A percentile compares a stretch with the other conserved stretches of the same genome.
Evolutionary conservation across 2,329 filamentous ascomycete genomes (phyloP).

Genomic region (Calonectria multiphialidica): DNA sequence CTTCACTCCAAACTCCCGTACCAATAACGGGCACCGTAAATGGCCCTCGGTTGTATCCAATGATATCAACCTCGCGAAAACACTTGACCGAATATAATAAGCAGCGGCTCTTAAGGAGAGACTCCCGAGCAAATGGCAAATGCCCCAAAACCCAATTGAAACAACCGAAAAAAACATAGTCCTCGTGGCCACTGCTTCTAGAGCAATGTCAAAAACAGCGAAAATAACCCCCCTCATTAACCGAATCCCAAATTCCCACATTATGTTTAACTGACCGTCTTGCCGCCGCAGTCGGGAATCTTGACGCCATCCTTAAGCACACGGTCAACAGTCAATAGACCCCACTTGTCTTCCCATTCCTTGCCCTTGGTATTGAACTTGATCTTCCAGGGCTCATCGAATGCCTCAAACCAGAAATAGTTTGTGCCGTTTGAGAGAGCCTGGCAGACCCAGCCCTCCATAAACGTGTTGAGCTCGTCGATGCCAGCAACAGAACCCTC

Average conservation of each 20-base stretch:
- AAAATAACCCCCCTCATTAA: neutral
- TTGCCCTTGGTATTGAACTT: conserved; percentile 75
- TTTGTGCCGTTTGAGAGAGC: conserved; percentile 85
- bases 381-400: conserved; percentile 96
- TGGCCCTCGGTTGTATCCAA: conserved; percentile 18
- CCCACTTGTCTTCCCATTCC: conserved; percentile 97
- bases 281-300: conserved; percentile 89
- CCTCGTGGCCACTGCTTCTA: neutral
- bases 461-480: conserved; percentile 85
- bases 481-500: conserved; percentile 82
- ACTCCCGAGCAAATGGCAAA: neutral
- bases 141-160: conserved; percentile 3
- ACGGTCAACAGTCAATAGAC: conserved; percentile 86
- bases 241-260: neutral
- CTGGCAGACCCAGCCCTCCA: conserved; percentile 87
- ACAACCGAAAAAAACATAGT: neutral
- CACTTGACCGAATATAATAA: neutral
- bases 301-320: conserved; percentile 86
- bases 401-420: conserved; percentile 98
- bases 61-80: neutral
- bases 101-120: neutral
- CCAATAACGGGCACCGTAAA: neutral
- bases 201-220: neutral
- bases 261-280: conserved; percentile 61
- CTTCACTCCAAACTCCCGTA: conserved; percentile 23